These are phyloP conservation scores for Sonneratia alba DNA, from an alignment of 345 rosid species.

Conservation along the genomic window DNA sequence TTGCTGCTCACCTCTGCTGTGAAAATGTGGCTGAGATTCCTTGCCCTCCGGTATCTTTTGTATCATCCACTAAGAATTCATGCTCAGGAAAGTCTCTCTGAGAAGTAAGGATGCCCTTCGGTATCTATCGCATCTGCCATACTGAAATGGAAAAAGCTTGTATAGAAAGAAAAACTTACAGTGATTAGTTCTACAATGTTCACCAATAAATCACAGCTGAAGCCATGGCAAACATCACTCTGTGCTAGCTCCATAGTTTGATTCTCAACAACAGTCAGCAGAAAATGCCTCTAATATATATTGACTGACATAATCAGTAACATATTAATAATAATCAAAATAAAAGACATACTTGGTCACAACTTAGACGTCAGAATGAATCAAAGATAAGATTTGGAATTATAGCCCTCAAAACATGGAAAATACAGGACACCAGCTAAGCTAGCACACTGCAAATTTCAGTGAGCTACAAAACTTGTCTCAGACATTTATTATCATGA, in stretches of 20 bases:
- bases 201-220: background rate
- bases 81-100: no score
- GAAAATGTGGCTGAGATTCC: background rate
- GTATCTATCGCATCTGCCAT: background rate
- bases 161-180: no score
- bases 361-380: background rate
- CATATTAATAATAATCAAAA: background rate
- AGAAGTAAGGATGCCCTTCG: background rate
- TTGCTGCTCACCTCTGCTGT: background rate
- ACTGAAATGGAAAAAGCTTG: background rate
- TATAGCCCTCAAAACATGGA: background rate
- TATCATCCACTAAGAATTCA: no score
- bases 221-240: background rate
- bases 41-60: background rate
- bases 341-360: background rate
- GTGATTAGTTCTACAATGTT: background rate
- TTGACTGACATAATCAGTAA: background rate
- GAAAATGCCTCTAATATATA: background rate
- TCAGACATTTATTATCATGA: constrained; percentile 14
- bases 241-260: background rate
- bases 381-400: background rate
- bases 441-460: background rate
- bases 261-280: background rate
- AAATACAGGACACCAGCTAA: background rate
- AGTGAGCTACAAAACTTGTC: background rate